Conservation (phyloP, 345 rosid species). For the Hibiscus syriacus region DNA sequence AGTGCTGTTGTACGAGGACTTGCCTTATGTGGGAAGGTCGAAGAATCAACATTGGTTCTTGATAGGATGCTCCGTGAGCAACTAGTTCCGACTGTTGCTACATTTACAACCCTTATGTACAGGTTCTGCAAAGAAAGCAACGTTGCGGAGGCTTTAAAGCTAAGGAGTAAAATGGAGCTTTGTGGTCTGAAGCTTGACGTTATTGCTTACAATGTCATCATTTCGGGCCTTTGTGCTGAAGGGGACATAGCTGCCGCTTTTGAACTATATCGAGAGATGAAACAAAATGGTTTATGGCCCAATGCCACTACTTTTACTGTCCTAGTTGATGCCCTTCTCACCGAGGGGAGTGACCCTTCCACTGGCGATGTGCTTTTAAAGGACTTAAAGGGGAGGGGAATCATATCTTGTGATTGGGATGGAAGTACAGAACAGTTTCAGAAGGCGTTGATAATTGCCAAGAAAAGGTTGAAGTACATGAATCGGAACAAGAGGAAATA, state of each 20-base stretch:
- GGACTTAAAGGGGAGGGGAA: conserved; percentile 56
- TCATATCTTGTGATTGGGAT: conserved; percentile 33
- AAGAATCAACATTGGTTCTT: conserved; percentile 57
- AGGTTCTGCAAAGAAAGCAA: conserved; percentile 43
- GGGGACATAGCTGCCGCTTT: conserved; percentile 47
- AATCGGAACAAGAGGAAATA: not conserved
- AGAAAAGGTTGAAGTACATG: conserved; percentile 5
- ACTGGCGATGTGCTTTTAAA: conserved; percentile 38
- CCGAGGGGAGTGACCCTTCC: conserved; percentile 13
- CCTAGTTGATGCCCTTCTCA: conserved; percentile 45
- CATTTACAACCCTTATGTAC: conserved; percentile 75
- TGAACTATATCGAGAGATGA: conserved; percentile 72
- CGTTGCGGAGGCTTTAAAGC: conserved; percentile 42
- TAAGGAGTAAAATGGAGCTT: conserved; percentile 41
- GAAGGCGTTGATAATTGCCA: not conserved
- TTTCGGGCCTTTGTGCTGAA: conserved; percentile 52
- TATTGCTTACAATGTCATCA: conserved; percentile 65
- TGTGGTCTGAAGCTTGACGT: conserved; percentile 60
- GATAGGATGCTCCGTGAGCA: conserved; percentile 44
- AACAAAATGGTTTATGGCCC: conserved; percentile 51
- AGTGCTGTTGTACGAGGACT: conserved; percentile 86
- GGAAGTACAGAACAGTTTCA: conserved; percentile 26
- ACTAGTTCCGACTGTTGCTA: conserved; percentile 65
- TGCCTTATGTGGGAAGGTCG: conserved; percentile 72
- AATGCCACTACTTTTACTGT: conserved; percentile 51